Evolutionary conservation across 2,329 filamentous ascomycete genomes (phyloP).

Genomic region (Colletotrichum orchidophilum): DNA sequence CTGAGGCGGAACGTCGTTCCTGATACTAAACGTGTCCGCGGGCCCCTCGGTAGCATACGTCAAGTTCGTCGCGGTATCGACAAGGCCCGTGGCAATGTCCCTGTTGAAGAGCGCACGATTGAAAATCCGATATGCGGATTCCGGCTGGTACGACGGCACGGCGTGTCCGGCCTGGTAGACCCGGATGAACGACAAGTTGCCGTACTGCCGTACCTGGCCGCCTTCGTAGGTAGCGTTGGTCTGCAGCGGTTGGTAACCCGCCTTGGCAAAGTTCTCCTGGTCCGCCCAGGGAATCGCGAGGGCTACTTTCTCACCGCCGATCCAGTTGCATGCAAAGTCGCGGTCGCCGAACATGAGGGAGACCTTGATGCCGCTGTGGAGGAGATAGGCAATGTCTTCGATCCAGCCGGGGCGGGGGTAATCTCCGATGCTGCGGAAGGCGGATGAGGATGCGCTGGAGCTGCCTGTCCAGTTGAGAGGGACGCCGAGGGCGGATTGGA

Average conservation of each 20-base stretch:
- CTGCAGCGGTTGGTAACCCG: conserved; percentile 71
- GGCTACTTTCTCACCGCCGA: conserved; percentile 56
- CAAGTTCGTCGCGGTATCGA: conserved; percentile 33
- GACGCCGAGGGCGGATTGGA: conserved; percentile 71
- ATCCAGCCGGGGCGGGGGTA: conserved; percentile 48
- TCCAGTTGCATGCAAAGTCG: conserved; percentile 69
- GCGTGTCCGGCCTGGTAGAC: conserved; percentile 68
- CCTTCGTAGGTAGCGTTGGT: conserved; percentile 67
- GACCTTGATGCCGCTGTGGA: conserved; percentile 65
- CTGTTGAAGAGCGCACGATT: conserved; percentile 50
- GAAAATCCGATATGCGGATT: conserved; percentile 57
- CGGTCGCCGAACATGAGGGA: conserved; percentile 63
- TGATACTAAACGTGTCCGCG: conserved; percentile 33
- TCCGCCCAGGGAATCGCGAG: conserved; percentile 49
- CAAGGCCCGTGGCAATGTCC: conserved; percentile 36
- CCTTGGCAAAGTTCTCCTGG: conserved; percentile 42
- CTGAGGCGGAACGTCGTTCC: conserved; percentile 35
- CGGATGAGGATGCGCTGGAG: conserved; percentile 25
- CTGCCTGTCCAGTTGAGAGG: conserved; percentile 61
- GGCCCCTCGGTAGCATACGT: conserved; percentile 37
- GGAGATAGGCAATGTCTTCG: conserved; percentile 51
- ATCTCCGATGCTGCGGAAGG: conserved; percentile 40
- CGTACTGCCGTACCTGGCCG: conserved; percentile 73
- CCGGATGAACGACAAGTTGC: conserved; percentile 69
- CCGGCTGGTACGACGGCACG: conserved; percentile 61